Evolutionary conservation across 2,329 filamentous ascomycete genomes (phyloP).

Genomic region (Colletotrichum scovillei): DNA sequence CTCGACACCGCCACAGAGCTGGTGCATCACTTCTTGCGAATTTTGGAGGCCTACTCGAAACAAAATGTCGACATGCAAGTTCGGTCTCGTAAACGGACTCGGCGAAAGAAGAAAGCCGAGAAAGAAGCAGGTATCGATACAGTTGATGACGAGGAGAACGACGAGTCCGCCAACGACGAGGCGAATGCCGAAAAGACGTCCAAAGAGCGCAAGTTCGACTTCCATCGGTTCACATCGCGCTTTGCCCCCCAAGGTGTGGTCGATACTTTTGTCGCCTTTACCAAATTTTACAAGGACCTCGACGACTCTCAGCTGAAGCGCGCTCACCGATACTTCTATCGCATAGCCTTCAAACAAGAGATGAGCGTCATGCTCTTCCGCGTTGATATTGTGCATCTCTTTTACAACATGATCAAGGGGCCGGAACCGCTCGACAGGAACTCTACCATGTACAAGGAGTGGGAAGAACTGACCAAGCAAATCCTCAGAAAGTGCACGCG

Average conservation of each 20-base stretch:
- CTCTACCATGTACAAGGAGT: conserved; percentile 81
- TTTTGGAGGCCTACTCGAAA: conserved; percentile 93
- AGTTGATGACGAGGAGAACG: conserved; percentile 67
- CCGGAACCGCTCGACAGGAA: conserved; percentile 78
- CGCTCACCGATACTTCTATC: conserved; percentile 92
- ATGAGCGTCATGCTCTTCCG: conserved; percentile 89
- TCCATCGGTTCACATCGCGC: conserved; percentile 81
- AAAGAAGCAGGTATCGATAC: conserved; percentile 53
- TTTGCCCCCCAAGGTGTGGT: conserved; percentile 89
- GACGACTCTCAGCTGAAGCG: conserved; percentile 85
- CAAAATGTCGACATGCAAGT: conserved; percentile 95
- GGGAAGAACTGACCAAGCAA: conserved; percentile 89
- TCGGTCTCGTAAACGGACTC: conserved; percentile 79
- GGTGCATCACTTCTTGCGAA: conserved; percentile 89
- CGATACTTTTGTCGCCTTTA: conserved; percentile 87
- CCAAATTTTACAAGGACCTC: conserved; percentile 84
- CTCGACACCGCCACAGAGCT: conserved; percentile 93
- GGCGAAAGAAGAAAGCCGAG: conserved; percentile 77
- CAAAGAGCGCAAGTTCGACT: conserved; percentile 93
- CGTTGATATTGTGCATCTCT: conserved; percentile 88
- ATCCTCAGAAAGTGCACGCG: conserved; percentile 84
- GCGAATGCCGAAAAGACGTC: conserved; percentile 76
- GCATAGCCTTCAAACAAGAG: conserved; percentile 94
- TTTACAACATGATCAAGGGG: conserved; percentile 93
- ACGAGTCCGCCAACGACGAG: conserved; percentile 79